Evolutionary conservation across 2,329 filamentous ascomycete genomes (phyloP).

Genomic region (Trichophyton verrucosum): DNA sequence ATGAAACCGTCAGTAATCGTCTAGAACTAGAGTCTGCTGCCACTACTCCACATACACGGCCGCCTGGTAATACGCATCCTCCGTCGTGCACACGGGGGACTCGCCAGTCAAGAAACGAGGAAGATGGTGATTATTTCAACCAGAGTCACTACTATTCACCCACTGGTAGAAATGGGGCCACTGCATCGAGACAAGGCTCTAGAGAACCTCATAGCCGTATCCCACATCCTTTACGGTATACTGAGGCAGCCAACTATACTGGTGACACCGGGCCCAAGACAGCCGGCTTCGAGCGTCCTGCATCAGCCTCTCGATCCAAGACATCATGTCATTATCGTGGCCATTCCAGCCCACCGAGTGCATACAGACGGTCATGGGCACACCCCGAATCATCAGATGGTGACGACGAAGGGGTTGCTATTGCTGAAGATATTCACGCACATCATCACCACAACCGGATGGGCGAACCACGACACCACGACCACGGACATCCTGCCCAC

Average conservation of each 20-base stretch:
- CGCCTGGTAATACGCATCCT: background rate
- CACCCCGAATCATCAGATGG: background rate
- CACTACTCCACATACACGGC: background rate
- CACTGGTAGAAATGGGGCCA: background rate
- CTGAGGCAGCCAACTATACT: background rate
- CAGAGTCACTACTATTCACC: background rate
- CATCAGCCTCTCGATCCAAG: background rate
- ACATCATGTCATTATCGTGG: background rate
- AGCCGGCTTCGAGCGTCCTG: background rate
- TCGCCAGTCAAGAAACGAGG: background rate
- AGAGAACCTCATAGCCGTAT: background rate
- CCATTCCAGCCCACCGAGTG: background rate
- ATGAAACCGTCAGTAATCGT: constrained; percentile 60
- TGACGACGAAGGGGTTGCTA: background rate
- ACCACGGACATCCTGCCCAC: background rate
- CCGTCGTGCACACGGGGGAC: background rate
- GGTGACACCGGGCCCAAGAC: background rate
- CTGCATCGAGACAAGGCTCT: background rate
- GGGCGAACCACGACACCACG: background rate
- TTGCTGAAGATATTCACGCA: background rate
- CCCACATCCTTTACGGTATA: background rate
- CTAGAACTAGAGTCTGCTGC: constrained; percentile 48
- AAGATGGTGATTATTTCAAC: background rate
- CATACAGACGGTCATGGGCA: background rate
- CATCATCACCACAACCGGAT: background rate